phyloP scores from a whole-genome alignment of 2,329 filamentous ascomycete species.

The Sphaerulina vaccinii region DNA sequence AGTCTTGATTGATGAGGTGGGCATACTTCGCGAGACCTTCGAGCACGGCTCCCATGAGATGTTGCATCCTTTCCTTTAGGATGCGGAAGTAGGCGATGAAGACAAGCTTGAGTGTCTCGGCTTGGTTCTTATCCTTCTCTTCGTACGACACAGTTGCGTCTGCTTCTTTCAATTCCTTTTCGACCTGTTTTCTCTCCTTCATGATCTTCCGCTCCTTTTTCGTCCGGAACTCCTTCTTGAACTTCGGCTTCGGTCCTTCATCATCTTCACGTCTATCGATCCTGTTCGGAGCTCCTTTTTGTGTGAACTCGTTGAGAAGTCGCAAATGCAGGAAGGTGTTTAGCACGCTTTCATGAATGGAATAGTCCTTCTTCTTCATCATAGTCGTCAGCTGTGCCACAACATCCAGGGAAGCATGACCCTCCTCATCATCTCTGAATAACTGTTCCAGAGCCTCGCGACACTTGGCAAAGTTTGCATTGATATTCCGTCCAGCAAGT shows the following conservation, averaged over 20 bases:
- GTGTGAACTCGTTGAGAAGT: constrained; percentile 80
- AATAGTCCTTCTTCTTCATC: constrained; percentile 85
- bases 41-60: constrained; percentile 93
- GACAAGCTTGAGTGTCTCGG: constrained; percentile 91
- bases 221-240: constrained; percentile 81
- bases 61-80: constrained; percentile 74
- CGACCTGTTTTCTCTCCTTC: constrained; percentile 81
- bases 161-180: constrained; percentile 90
- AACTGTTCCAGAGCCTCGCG: constrained; percentile 75
- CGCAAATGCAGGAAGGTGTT: constrained; percentile 90
- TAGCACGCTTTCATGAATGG: constrained; percentile 78
- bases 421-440: constrained; percentile 86
- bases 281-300: constrained; percentile 75
- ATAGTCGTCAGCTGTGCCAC: constrained; percentile 85
- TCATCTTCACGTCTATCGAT: constrained; percentile 62
- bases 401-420: constrained; percentile 80
- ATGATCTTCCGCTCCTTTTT: constrained; percentile 81
- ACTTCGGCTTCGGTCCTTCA: constrained; percentile 60
- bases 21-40: constrained; percentile 92
- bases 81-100: constrained; percentile 96
- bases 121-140: constrained; percentile 88
- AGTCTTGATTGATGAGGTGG: constrained; percentile 97
- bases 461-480: constrained; percentile 75
- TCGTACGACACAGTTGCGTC: constrained; percentile 90
- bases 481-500: constrained; percentile 69